These are phyloP conservation scores for Pinus albicaulis DNA, from an alignment of 75 land plant species.

Conservation along the genomic window DNA sequence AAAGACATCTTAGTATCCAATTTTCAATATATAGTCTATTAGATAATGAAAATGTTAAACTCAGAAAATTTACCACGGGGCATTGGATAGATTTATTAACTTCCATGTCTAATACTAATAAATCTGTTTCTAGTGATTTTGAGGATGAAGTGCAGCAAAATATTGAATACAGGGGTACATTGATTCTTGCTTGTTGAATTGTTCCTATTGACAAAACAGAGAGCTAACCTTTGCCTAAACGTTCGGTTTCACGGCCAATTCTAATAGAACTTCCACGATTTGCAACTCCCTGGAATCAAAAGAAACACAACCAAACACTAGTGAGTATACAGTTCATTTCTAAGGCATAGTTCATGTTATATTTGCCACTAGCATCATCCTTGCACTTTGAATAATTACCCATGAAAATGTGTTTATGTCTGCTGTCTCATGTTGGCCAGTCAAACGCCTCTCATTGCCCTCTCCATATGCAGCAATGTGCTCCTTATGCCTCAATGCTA, in stretches of 20 bases:
- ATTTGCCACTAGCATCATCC: too few species aligned
- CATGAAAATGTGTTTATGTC: constrained; percentile 62
- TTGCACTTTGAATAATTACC: constrained; percentile 30
- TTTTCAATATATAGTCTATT: not conserved
- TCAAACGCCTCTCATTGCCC: constrained; percentile 79
- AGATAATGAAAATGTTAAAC: not conserved
- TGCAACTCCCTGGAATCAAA: constrained; percentile 78
- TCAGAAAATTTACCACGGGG: not conserved
- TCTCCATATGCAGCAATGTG: constrained; percentile 88
- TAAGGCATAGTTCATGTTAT: not conserved
- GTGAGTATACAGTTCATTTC: not conserved
- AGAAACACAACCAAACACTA: not conserved
- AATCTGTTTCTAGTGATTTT: not conserved
- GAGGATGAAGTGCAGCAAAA: not conserved
- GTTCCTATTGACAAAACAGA: not conserved
- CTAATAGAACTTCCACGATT: constrained; percentile 86
- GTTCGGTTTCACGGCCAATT: constrained; percentile 87
- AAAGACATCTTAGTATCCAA: not conserved
- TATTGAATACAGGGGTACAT: not conserved
- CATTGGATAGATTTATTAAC: not conserved
- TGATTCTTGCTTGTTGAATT: not conserved
- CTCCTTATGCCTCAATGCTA: constrained; percentile 60
- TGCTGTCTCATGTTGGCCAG: constrained; percentile 76
- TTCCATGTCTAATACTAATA: not conserved
- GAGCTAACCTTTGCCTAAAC: constrained; percentile 61